Conservation (phyloP, 1,139 yeast genomes). For the Hyphopichia wangnamkhiaoensis region DNA sequence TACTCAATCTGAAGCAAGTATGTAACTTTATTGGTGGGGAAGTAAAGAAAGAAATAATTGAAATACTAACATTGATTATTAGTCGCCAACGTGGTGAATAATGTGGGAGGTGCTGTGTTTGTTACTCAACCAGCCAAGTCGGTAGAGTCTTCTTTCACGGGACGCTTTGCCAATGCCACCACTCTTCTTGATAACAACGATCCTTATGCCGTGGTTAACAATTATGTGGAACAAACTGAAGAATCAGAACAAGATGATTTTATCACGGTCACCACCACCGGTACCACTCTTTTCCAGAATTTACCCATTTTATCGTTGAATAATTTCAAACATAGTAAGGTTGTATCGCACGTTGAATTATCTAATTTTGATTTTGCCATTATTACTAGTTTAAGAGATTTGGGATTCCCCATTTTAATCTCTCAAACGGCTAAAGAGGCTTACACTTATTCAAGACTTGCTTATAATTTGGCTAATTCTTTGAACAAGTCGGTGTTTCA, state of each 20-base stretch:
- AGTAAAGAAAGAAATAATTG: neutral
- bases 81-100: constrained; percentile 16
- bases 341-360: constrained; percentile 65
- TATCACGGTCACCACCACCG: constrained; percentile 53
- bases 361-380: constrained; percentile 60
- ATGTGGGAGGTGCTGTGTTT: constrained; percentile 35
- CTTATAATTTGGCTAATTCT: constrained; percentile 56
- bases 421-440: constrained; percentile 62
- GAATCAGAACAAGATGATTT: constrained; percentile 24
- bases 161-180: constrained; percentile 23
- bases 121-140: constrained; percentile 51
- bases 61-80: constrained; percentile 1
- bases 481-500: constrained; percentile 64
- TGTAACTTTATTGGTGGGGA: constrained; percentile 5
- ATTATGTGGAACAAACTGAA: constrained; percentile 18
- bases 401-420: constrained; percentile 61
- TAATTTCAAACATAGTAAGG: constrained; percentile 41
- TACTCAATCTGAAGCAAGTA: constrained; percentile 15
- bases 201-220: constrained; percentile 49
- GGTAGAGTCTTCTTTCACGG: constrained; percentile 34
- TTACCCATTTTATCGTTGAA: constrained; percentile 55
- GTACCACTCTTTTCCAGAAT: constrained; percentile 50
- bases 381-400: constrained; percentile 70
- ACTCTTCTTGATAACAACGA: constrained; percentile 51
- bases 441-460: constrained; percentile 51